Percentiles rank a stretch among this genome's conserved stretches.
Evolutionary conservation across 768 basidiomycete genomes (phyloP).

Genomic region (Boletus vinaceobasis): DNA sequence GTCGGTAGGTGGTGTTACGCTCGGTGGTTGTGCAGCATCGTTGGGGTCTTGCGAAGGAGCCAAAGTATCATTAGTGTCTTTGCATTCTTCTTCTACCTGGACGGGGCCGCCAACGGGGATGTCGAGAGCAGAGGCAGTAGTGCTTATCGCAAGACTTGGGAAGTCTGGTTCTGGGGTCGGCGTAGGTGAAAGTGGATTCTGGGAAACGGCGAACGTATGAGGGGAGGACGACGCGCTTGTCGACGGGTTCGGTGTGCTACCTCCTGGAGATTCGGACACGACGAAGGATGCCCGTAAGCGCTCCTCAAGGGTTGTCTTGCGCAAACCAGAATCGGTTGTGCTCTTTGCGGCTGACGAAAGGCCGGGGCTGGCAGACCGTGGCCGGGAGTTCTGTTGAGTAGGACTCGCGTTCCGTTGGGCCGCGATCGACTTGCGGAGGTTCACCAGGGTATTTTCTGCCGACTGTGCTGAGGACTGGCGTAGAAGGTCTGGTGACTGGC

Average conservation of each 20-base stretch:
- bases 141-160: constrained; percentile 16
- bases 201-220: constrained; percentile 19
- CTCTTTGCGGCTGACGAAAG: constrained; percentile 19
- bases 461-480: constrained; percentile 47
- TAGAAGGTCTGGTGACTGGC: constrained; percentile 36
- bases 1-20: neutral
- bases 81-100: constrained; percentile 7
- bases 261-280: constrained; percentile 51
- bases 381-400: constrained; percentile 19
- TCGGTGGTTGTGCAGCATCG: neutral
- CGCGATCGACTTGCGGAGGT: constrained; percentile 61
- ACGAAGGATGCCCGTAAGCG: constrained; percentile 65
- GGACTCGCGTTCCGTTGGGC: constrained; percentile 49
- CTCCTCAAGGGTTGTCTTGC: constrained; percentile 70
- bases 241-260: constrained; percentile 41
- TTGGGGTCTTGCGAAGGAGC: neutral
- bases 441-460: constrained; percentile 58
- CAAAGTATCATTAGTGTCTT: neutral
- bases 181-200: constrained; percentile 40
- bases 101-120: neutral
- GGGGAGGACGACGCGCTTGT: constrained; percentile 42
- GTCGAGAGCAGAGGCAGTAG: neutral
- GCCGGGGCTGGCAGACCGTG: constrained; percentile 25
- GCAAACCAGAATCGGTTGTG: constrained; percentile 22
- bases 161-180: constrained; percentile 45